These are phyloP conservation scores for Citrus mangshanensis DNA, from an alignment of 345 rosid species.

Conservation along the genomic window DNA sequence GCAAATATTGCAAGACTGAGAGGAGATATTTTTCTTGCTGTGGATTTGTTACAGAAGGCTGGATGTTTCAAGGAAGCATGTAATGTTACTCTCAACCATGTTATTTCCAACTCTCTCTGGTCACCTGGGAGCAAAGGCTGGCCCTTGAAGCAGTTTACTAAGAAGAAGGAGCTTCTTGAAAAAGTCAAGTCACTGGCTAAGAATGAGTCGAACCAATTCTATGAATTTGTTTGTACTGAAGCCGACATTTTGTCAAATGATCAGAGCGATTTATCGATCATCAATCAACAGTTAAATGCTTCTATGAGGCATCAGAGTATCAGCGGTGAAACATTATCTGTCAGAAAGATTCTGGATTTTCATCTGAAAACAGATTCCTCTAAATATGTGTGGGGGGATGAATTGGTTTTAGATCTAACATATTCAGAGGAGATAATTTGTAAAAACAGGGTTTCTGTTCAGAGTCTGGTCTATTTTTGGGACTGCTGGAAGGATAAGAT, in stretches of 20 bases:
- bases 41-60: slow-evolving; percentile 35
- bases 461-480: slow-evolving; percentile 44
- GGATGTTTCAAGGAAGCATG: slow-evolving; percentile 33
- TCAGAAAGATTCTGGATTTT: slow-evolving; percentile 40
- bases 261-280: slow-evolving; percentile 10
- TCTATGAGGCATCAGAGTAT: slow-evolving; percentile 25
- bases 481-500: slow-evolving; percentile 40
- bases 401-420: slow-evolving; percentile 14
- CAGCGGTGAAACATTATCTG: slow-evolving; percentile 36
- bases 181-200: slow-evolving; percentile 35
- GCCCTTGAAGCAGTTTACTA: slow-evolving; percentile 40
- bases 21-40: slow-evolving; percentile 35
- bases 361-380: slow-evolving; percentile 19
- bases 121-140: slow-evolving; percentile 37
- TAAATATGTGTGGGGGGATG: slow-evolving; percentile 26
- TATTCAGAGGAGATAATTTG: slow-evolving; percentile 16
- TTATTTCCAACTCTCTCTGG: slow-evolving; percentile 46
- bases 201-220: slow-evolving; percentile 21
- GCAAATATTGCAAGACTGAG: slow-evolving; percentile 33
- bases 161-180: slow-evolving; percentile 28
- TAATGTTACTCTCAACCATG: slow-evolving; percentile 26
- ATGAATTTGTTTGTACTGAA: slow-evolving; percentile 27
- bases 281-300: slow-evolving; percentile 29
- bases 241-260: slow-evolving; percentile 24
- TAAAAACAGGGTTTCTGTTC: slow-evolving; percentile 17